phyloP scores from a whole-genome alignment of 2,329 filamentous ascomycete species.

The Pyricularia grisea region DNA sequence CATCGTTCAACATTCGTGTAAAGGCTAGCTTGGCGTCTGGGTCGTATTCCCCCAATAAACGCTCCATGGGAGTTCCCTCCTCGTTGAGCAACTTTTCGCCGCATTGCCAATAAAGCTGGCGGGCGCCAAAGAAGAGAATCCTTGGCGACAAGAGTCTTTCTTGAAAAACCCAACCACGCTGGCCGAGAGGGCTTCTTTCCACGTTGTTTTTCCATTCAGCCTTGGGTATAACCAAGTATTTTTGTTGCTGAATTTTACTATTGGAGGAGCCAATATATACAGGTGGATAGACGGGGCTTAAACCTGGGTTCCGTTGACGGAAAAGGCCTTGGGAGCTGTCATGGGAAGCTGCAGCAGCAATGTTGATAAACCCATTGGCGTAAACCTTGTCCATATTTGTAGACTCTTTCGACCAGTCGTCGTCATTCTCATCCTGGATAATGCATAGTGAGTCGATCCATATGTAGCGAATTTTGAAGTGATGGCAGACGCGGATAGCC shows the following conservation, averaged over 20 bases:
- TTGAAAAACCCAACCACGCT: constrained; percentile 5
- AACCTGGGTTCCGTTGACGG: not conserved
- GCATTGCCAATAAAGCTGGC: constrained; percentile 3
- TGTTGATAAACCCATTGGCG: not conserved
- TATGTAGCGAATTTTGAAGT: too few relatives aligned
- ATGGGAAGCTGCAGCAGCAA: not conserved
- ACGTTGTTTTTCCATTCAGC: not conserved
- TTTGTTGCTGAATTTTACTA: not conserved
- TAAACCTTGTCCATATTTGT: not conserved
- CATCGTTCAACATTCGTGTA: not conserved
- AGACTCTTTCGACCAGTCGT: not conserved
- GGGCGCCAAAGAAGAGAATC: constrained; percentile 1
- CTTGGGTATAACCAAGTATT: not conserved
- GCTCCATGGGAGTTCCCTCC: not conserved
- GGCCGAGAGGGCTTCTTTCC: not conserved
- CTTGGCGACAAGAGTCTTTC: constrained; percentile 6
- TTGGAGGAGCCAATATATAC: not conserved
- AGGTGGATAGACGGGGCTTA: not conserved
- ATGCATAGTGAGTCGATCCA: too few relatives aligned
- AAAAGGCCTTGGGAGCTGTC: not conserved
- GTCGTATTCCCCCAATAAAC: not conserved
- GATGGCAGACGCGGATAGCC: too few relatives aligned
- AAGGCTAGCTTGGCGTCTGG: not conserved
- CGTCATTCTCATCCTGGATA: not conserved
- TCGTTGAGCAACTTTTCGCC: not conserved